Evolutionary conservation across 805 yeast species (phyloP).

Genomic region (Lipomyces spencermartinsiae): DNA sequence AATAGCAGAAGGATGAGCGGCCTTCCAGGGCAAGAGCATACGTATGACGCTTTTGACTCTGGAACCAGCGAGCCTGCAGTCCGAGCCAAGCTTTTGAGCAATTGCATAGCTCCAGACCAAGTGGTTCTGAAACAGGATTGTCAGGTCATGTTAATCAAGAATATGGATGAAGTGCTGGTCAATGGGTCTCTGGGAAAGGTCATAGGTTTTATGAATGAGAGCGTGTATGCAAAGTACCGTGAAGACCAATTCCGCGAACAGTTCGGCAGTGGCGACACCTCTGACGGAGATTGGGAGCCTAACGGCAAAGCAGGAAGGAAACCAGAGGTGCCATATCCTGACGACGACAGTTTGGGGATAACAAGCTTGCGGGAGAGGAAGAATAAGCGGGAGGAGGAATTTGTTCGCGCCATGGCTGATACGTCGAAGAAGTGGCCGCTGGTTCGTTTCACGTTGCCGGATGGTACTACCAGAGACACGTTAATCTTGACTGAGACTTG

Average conservation of each 20-base stretch:
- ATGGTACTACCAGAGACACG: slow-evolving; percentile 75
- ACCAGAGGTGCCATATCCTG: slow-evolving; percentile 39
- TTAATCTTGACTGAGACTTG: slow-evolving; percentile 83
- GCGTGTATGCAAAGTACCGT: slow-evolving; percentile 40
- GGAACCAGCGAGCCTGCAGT: slow-evolving; percentile 42
- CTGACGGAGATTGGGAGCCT: slow-evolving; percentile 18
- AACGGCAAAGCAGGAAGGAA: slow-evolving; percentile 18
- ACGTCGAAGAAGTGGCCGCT: slow-evolving; percentile 59
- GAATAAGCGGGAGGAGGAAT: background rate
- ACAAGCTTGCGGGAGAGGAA: slow-evolving; percentile 11
- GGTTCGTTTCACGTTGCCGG: slow-evolving; percentile 75
- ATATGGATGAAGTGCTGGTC: slow-evolving; percentile 75
- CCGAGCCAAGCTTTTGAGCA: slow-evolving; percentile 54
- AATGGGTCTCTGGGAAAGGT: slow-evolving; percentile 92
- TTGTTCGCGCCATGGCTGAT: slow-evolving; percentile 1
- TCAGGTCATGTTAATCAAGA: slow-evolving; percentile 93
- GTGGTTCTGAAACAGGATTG: slow-evolving; percentile 79
- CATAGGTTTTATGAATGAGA: slow-evolving; percentile 55
- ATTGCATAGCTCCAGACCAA: slow-evolving; percentile 71
- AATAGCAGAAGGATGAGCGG: slow-evolving; percentile 59
- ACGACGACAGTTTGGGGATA: slow-evolving; percentile 38
- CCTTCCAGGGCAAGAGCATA: slow-evolving; percentile 55
- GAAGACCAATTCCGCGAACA: background rate
- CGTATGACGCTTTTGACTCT: slow-evolving; percentile 56
- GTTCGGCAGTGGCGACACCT: slow-evolving; percentile 7